Evolutionary conservation across 495 filamentous ascomycete species (phyloP).

Genomic region (Penicillium paxilli): DNA sequence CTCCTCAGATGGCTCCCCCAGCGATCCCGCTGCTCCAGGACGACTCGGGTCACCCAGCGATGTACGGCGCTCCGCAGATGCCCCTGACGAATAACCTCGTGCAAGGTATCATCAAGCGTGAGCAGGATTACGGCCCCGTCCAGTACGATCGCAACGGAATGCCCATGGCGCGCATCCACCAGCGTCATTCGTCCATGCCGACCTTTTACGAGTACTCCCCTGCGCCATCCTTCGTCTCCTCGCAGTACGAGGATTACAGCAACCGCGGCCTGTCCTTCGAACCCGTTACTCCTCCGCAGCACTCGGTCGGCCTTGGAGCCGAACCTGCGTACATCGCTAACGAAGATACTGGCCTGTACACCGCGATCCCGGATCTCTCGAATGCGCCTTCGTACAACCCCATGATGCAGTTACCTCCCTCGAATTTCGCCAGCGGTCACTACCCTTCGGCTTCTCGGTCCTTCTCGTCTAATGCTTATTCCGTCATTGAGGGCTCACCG

Average conservation of each 20-base stretch:
- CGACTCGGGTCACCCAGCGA: slow-evolving; percentile 73
- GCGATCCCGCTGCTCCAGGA: slow-evolving; percentile 78
- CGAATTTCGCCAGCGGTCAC: slow-evolving; percentile 74
- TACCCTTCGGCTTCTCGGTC: slow-evolving; percentile 67
- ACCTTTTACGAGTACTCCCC: slow-evolving; percentile 98
- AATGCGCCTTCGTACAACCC: slow-evolving; percentile 60
- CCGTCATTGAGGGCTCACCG: slow-evolving; percentile 94
- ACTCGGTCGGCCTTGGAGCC: slow-evolving; percentile 69
- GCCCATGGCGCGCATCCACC: slow-evolving; percentile 75
- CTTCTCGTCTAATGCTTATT: slow-evolving; percentile 84
- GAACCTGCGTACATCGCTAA: slow-evolving; percentile 98
- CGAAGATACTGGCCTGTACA: slow-evolving; percentile 94
- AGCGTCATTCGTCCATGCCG: slow-evolving; percentile 95
- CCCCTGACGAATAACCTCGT: slow-evolving; percentile 59
- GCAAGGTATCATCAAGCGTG: slow-evolving; percentile 75
- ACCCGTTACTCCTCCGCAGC: slow-evolving; percentile 92
- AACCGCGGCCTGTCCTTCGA: slow-evolving; percentile 94
- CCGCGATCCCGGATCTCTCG: slow-evolving; percentile 83
- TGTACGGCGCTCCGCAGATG: slow-evolving; percentile 61
- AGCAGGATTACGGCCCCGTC: slow-evolving; percentile 70
- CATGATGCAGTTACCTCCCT: slow-evolving; percentile 89
- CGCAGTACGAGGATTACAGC: slow-evolving; percentile 96
- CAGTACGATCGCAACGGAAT: slow-evolving; percentile 93
- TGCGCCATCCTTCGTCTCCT: slow-evolving; percentile 95
- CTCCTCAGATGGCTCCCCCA: slow-evolving; percentile 69